These are phyloP conservation scores for Ophiostoma perfectum DNA, from an alignment of 2,329 filamentous ascomycete genomes.

Conservation along the genomic window DNA sequence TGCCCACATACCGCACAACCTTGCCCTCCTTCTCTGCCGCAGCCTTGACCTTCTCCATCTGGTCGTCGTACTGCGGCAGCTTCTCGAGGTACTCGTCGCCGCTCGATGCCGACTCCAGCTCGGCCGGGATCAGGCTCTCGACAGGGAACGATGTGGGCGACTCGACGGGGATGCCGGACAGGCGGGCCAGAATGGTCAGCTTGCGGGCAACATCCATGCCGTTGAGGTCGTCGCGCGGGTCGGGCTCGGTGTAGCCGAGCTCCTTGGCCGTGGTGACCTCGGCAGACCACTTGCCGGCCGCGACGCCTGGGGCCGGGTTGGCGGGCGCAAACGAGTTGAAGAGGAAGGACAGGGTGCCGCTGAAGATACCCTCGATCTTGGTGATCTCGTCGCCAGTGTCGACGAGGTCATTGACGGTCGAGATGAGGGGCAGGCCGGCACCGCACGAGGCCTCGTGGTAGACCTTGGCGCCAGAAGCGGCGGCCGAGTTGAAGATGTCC, in stretches of 20 bases:
- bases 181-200: constrained; percentile 84
- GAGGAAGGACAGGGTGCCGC: constrained; percentile 93
- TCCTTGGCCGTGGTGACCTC: constrained; percentile 91
- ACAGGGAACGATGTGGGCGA: constrained; percentile 87
- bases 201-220: constrained; percentile 91
- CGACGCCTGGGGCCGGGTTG: constrained; percentile 64
- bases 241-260: constrained; percentile 85
- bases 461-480: constrained; percentile 67
- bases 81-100: constrained; percentile 81
- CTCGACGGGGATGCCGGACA: constrained; percentile 75
- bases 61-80: constrained; percentile 74
- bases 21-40: constrained; percentile 82
- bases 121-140: constrained; percentile 83
- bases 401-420: constrained; percentile 87
- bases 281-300: constrained; percentile 78
- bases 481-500: constrained; percentile 72
- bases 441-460: constrained; percentile 96
- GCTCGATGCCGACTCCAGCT: constrained; percentile 69
- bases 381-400: constrained; percentile 87
- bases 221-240: constrained; percentile 80
- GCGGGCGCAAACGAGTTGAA: constrained; percentile 95
- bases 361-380: constrained; percentile 95
- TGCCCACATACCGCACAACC: constrained; percentile 90
- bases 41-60: constrained; percentile 85
- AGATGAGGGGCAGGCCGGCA: constrained; percentile 87